Evolutionary conservation across 164 flowering plant genomes (phyloP), one percentile per base, ranked within the genome.

Genomic region (Sextonia rubra): DNA sequence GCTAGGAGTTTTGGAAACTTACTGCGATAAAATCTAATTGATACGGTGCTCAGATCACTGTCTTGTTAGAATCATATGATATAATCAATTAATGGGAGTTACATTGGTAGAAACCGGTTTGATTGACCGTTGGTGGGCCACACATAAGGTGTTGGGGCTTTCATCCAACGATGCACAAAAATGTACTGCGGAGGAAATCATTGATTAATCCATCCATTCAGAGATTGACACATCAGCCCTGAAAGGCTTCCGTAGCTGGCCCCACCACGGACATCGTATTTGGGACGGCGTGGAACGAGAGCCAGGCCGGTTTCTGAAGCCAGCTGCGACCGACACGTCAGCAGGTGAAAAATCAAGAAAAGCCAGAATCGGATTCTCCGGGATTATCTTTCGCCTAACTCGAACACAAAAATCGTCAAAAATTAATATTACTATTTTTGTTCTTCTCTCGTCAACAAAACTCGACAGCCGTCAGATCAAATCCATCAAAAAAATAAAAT

Each of bases 251-350:
- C 64, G 15, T 23, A 12, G 4, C 8, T 29, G 64, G 30, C 14
- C 64, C 64, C 64, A 61, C 20, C 26, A 12, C n/a, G 64, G 27
- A 61, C 30, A 12, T 23, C 30, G 64, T 61, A 61, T 61, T 11
- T 22, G 26, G 27, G 24, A 61, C 64, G 64, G 29, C 64, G 64
- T 25, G 64, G 64, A 61, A 25, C 3, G 12, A 25, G 64, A 25
- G 44, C 11, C 25, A 15, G 64, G 64, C 4, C 27, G 29, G 26
- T 4, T 25, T 61, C 64, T 61, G 17, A 5, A 24, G 64, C 14
- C 17, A 25, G 1, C 2, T 11, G 30, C 30, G 15, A 75, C 76
- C 69, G 76, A 75, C 78, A 75, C 78, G 81, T 79, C 69, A 75
- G 44, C 74, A 73, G 71, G 73, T 75, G n/a, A 56, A 58, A 23